Percentiles rank a stretch among this genome's conserved stretches.
Conservation (phyloP, 177 flowering plant species). For the Tripterygium wilfordii region DNA sequence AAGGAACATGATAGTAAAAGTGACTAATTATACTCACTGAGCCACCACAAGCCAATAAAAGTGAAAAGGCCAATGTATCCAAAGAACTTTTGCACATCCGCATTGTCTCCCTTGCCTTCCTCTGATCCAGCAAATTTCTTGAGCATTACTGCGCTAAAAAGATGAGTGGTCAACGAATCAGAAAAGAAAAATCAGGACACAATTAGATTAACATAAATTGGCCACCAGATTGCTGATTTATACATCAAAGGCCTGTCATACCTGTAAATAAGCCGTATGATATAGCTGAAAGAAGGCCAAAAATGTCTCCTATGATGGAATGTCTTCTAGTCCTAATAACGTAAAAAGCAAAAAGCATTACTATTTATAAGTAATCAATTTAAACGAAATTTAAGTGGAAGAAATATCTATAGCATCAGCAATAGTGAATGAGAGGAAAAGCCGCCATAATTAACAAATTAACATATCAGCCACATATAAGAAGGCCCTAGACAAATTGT, state of each 20-base stretch:
- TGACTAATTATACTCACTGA: slow-evolving; percentile 30
- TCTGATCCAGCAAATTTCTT: slow-evolving; percentile 51
- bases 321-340: slow-evolving; percentile 31
- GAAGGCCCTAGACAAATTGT: no score
- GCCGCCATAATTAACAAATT: no score
- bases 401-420: no score
- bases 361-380: no score
- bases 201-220: neutral
- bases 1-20: neutral
- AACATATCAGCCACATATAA: no score
- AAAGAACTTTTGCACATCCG: slow-evolving; percentile 56
- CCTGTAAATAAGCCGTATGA: slow-evolving; percentile 61
- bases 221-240: neutral
- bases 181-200: neutral
- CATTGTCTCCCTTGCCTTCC: slow-evolving; percentile 53
- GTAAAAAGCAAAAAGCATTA: neutral
- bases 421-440: no score
- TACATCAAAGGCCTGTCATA: slow-evolving; percentile 5
- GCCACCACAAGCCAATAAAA: slow-evolving; percentile 68
- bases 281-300: slow-evolving; percentile 58
- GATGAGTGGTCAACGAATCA: no score
- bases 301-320: slow-evolving; percentile 47
- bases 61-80: slow-evolving; percentile 62
- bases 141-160: slow-evolving; percentile 43
- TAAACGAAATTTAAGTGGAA: no score